Percentiles rank a stretch among this genome's conserved stretches.
These are phyloP conservation scores for Verbena officinalis DNA, from an alignment of 257 asterid species.

Conservation along the genomic window DNA sequence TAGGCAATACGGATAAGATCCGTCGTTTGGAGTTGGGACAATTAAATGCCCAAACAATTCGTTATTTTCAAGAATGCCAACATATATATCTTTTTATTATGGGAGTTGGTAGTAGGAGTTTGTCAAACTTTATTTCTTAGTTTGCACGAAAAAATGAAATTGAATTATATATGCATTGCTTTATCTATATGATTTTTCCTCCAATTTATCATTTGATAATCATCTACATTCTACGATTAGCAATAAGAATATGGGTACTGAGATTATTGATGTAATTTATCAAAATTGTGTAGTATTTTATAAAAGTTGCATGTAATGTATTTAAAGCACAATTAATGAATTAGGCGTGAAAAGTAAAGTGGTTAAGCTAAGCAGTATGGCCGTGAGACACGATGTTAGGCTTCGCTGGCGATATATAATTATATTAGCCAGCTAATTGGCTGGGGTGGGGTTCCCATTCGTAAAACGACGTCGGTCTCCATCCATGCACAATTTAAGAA, in stretches of 20 bases:
- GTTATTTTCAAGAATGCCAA: not conserved
- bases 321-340: too few relatives aligned
- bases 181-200: not conserved
- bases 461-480: too few relatives aligned
- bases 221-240: not conserved
- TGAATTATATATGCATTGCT: not conserved
- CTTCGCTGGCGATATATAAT: too few relatives aligned
- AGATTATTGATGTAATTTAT: not conserved
- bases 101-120: not conserved
- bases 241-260: not conserved
- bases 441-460: too few relatives aligned
- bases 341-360: too few relatives aligned
- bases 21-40: not conserved
- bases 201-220: not conserved
- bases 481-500: too few relatives aligned
- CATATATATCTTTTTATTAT: not conserved
- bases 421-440: too few relatives aligned
- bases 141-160: not conserved
- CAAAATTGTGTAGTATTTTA: too few relatives aligned
- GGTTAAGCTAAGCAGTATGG: too few relatives aligned
- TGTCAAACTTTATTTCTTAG: not conserved
- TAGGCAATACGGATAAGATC: constrained; percentile 3
- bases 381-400: too few relatives aligned
- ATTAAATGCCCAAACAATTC: not conserved
- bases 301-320: too few relatives aligned